These are phyloP conservation scores for Amanita thiersii DNA, from an alignment of 768 basidiomycete genomes.

Conservation along the genomic window DNA sequence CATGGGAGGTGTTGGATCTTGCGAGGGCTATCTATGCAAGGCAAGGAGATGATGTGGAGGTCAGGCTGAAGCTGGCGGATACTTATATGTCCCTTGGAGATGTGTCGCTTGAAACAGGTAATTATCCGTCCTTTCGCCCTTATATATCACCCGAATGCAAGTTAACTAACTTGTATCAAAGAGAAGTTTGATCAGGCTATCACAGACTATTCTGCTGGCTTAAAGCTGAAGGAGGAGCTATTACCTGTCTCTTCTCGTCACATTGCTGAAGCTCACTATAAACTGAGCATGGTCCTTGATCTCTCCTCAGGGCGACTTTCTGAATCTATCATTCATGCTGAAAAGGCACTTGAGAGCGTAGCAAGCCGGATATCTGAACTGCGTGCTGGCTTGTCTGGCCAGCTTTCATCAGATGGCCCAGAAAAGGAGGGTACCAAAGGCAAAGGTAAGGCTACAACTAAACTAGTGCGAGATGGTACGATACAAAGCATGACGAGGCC, in stretches of 20 bases:
- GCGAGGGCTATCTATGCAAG: conserved; percentile 83
- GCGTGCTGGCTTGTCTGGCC: conserved; percentile 33
- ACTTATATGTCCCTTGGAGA: conserved; percentile 89
- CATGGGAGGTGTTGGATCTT: conserved; percentile 96
- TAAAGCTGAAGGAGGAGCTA: conserved; percentile 62
- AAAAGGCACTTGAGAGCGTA: conserved; percentile 74
- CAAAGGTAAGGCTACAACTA: conserved; percentile 62
- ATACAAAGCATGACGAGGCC: conserved; percentile 59
- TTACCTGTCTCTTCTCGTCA: conserved; percentile 87
- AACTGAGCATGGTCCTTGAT: conserved; percentile 89
- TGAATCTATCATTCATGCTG: conserved; percentile 76
- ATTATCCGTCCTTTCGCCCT: conserved; percentile 1
- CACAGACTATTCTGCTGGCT: conserved; percentile 73
- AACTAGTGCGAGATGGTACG: conserved; percentile 40
- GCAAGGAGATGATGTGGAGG: conserved; percentile 49
- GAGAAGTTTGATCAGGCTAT: conserved; percentile 97
- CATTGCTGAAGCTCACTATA: conserved; percentile 91
- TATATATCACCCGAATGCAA: conserved; percentile 3
- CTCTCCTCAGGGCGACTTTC: conserved; percentile 78
- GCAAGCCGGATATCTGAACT: conserved; percentile 59
- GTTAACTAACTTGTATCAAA: conserved; percentile 19
- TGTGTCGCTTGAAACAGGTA: conserved; percentile 95
- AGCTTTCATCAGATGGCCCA: conserved; percentile 20
- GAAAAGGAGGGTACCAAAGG: conserved; percentile 41
- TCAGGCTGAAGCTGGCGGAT: conserved; percentile 81